Conservation (phyloP, 768 basidiomycete species). For the Coprinopsis sp. region DNA sequence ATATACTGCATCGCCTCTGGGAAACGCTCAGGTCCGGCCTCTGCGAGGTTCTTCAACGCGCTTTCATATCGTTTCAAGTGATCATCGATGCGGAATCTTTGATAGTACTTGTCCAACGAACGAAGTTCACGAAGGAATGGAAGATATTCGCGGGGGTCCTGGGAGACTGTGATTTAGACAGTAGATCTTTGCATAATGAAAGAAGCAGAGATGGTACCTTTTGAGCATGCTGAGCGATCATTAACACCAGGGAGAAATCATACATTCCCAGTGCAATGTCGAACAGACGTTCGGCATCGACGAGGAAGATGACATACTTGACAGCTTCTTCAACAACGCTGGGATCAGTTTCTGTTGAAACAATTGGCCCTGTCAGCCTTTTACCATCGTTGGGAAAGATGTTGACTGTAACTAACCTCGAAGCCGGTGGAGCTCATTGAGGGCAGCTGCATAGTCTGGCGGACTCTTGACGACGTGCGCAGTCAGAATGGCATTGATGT, state of each 20-base stretch:
- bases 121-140: constrained; percentile 93
- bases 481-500: constrained; percentile 88
- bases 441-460: constrained; percentile 83
- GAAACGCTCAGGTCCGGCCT: constrained; percentile 68
- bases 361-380: background rate
- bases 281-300: constrained; percentile 87
- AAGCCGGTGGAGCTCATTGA: constrained; percentile 68
- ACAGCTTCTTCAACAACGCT: constrained; percentile 91
- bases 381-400: background rate
- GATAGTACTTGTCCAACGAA: constrained; percentile 73
- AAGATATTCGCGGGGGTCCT: constrained; percentile 98
- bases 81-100: constrained; percentile 89
- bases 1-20: constrained; percentile 78
- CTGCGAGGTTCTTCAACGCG: constrained; percentile 69
- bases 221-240: constrained; percentile 96
- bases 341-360: constrained; percentile 46
- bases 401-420: constrained; percentile 49
- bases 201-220: constrained; percentile 50
- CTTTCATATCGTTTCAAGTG: constrained; percentile 73
- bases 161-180: constrained; percentile 2
- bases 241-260: constrained; percentile 90
- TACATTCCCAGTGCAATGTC: constrained; percentile 98
- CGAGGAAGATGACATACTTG: constrained; percentile 97
- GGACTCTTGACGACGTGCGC: constrained; percentile 90
- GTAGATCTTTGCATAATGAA: background rate